Evolutionary conservation across 1,284 basidiomycete genomes (phyloP).

Genomic region (Rhodotorula glutinis): DNA sequence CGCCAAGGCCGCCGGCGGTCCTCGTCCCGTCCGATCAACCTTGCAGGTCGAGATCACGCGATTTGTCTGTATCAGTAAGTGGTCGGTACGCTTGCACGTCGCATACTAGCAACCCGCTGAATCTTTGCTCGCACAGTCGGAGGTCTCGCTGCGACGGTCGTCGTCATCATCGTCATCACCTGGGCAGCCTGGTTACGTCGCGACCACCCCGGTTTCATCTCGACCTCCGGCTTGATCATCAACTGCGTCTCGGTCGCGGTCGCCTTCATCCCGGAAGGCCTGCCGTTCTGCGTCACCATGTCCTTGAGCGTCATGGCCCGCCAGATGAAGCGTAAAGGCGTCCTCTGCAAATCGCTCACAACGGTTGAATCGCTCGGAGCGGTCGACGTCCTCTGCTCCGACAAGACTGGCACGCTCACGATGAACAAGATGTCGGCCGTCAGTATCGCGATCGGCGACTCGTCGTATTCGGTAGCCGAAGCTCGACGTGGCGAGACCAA

Average conservation of each 20-base stretch:
- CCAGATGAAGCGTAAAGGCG: conserved; percentile 56
- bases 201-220: conserved; percentile 59
- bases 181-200: conserved; percentile 57
- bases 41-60: conserved; percentile 51
- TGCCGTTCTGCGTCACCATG: conserved; percentile 53
- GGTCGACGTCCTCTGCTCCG: conserved; percentile 59
- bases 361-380: conserved; percentile 62
- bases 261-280: conserved; percentile 57
- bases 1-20: conserved; percentile 57
- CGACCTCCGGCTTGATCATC: conserved; percentile 44
- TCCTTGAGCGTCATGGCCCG: conserved; percentile 53
- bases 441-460: conserved; percentile 43
- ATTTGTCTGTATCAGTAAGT: conserved; percentile 48
- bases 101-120: background rate
- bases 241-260: conserved; percentile 50
- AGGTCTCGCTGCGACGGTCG: conserved; percentile 56
- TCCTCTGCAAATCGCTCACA: conserved; percentile 61
- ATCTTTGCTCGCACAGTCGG: conserved; percentile 47
- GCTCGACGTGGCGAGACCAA: conserved; percentile 43
- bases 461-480: background rate
- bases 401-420: conserved; percentile 59
- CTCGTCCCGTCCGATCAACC: conserved; percentile 51
- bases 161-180: conserved; percentile 54
- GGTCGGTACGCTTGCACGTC: too few species aligned
- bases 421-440: conserved; percentile 51